Percentiles rank a stretch among this genome's conserved stretches.
Evolutionary conservation across 169 alveolate species (phyloP).

Genomic region (Cryptosporidium ubiquitum): DNA sequence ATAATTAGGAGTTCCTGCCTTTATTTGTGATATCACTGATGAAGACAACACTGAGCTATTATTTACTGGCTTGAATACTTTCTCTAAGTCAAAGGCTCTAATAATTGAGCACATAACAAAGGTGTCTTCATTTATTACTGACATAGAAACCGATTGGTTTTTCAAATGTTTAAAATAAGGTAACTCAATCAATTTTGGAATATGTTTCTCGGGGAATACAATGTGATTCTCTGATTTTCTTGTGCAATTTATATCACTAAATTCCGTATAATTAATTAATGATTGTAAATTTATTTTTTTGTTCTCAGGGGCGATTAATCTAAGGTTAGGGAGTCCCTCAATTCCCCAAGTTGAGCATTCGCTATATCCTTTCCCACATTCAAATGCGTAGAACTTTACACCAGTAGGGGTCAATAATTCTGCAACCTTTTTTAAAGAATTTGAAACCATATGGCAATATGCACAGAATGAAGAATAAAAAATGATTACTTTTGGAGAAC

Average conservation of each 20-base stretch:
- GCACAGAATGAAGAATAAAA: constrained; percentile 65
- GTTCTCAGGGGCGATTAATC: constrained; percentile 10
- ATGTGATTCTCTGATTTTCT: constrained; percentile 24
- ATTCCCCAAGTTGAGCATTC: constrained; percentile 67
- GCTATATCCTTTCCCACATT: constrained; percentile 54
- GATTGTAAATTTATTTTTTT: constrained; percentile 31
- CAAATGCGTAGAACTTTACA: constrained; percentile 54
- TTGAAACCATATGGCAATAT: constrained; percentile 56
- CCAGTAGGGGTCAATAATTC: constrained; percentile 43
- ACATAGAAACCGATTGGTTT: constrained; percentile 34
- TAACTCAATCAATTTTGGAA: constrained; percentile 5
- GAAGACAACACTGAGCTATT: not conserved
- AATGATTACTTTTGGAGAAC: constrained; percentile 29
- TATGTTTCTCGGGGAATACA: constrained; percentile 46
- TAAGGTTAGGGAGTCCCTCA: constrained; percentile 43
- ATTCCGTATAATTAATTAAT: constrained; percentile 17
- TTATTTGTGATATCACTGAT: not conserved
- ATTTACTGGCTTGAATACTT: constrained; percentile 23
- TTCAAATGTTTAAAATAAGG: constrained; percentile 26
- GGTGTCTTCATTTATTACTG: constrained; percentile 33
- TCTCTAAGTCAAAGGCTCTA: constrained; percentile 46
- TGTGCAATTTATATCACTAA: constrained; percentile 47
- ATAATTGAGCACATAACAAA: constrained; percentile 46
- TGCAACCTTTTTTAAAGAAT: constrained; percentile 60
- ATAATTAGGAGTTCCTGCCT: not conserved